Conservation (phyloP, 805 yeast species). For the Candida palmyrensis region DNA sequence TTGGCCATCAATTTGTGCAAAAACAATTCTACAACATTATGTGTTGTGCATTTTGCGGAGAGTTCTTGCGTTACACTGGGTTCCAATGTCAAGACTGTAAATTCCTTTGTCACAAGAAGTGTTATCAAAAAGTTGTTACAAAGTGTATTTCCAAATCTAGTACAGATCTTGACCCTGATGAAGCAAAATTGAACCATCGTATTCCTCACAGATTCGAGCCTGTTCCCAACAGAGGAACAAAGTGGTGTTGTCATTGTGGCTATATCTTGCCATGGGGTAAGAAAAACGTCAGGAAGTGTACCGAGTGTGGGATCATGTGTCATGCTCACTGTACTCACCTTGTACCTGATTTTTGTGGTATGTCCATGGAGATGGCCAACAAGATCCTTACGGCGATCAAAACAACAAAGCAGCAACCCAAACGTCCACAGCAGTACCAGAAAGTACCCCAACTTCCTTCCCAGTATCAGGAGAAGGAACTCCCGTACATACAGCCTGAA, state of each 20-base stretch:
- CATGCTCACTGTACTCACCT: conserved; percentile 89
- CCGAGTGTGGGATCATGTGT: conserved; percentile 92
- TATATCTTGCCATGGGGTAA: conserved; percentile 92
- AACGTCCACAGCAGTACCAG: conserved; percentile 3
- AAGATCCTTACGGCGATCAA: conserved; percentile 81
- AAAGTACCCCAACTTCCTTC: background rate
- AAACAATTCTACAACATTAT: conserved; percentile 93
- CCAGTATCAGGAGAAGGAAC: background rate
- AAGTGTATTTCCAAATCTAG: conserved; percentile 78
- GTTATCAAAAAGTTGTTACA: conserved; percentile 75
- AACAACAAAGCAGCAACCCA: conserved; percentile 29
- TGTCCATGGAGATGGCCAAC: conserved; percentile 96
- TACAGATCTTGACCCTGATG: conserved; percentile 64
- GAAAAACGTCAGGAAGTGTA: conserved; percentile 87
- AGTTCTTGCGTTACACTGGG: conserved; percentile 83
- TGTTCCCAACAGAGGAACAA: conserved; percentile 88
- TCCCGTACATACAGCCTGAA: conserved; percentile 13
- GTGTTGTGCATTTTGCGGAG: conserved; percentile 98
- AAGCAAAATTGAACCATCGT: conserved; percentile 83
- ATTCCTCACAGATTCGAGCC: conserved; percentile 96
- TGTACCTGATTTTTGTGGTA: conserved; percentile 98
- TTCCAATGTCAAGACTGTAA: conserved; percentile 83
- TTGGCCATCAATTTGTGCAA: conserved; percentile 95
- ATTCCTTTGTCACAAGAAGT: conserved; percentile 74
- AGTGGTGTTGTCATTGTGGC: conserved; percentile 99